phyloP scores from a whole-genome alignment of 2,329 filamentous ascomycete species.

The Chrysoporthe puriensis region DNA sequence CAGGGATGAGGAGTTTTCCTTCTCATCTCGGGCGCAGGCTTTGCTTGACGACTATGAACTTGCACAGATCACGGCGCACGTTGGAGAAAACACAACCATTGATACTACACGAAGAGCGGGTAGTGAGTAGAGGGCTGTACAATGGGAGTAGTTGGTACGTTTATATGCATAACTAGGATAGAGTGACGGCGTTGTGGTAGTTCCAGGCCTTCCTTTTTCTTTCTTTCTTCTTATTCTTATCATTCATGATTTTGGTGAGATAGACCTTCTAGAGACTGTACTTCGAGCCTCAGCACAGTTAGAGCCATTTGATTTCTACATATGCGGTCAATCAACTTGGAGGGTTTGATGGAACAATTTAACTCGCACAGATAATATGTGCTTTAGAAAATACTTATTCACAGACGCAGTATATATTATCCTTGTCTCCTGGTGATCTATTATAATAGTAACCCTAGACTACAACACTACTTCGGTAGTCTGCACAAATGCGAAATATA shows the following conservation, averaged over 20 bases:
- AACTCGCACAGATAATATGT: no score
- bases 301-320: neutral
- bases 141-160: neutral
- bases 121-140: neutral
- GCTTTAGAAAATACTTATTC: no score
- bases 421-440: no score
- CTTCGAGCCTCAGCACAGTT: neutral
- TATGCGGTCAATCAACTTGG: neutral
- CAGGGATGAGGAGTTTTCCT: slow-evolving; percentile 5
- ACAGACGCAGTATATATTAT: no score
- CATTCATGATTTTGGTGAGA: neutral
- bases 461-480: no score
- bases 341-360: neutral
- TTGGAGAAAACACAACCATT: neutral
- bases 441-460: no score
- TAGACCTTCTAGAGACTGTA: neutral
- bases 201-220: neutral
- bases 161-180: neutral
- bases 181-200: neutral
- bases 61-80: neutral
- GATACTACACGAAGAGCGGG: neutral
- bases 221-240: neutral
- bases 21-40: slow-evolving; percentile 12
- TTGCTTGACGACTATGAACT: slow-evolving; percentile 19
- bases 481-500: no score